A percentile compares a stretch with the other conserved stretches of the same genome.
Evolutionary conservation across 1,284 basidiomycete genomes (phyloP).

Genomic region (Tilletia setariae): DNA sequence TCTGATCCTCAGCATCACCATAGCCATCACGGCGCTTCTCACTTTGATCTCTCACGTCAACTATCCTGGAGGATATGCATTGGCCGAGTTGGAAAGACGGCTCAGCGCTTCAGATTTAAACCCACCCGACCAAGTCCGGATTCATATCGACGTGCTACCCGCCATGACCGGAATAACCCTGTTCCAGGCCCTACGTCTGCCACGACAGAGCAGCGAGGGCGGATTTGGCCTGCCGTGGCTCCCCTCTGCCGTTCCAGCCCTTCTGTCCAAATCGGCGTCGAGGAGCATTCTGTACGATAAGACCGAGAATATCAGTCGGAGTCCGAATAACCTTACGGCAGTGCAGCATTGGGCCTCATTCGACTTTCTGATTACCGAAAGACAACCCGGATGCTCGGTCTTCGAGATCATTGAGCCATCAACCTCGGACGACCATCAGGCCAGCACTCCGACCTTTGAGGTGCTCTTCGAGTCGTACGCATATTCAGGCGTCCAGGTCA

Average conservation of each 20-base stretch:
- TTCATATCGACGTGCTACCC: conserved; percentile 74
- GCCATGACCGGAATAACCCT: conserved; percentile 87
- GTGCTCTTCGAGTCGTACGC: background rate
- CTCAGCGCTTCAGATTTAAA: background rate
- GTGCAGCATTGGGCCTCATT: background rate
- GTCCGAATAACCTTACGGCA: background rate
- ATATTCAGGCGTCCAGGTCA: background rate
- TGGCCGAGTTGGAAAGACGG: conserved; percentile 64
- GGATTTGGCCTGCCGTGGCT: conserved; percentile 15
- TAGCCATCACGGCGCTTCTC: conserved; percentile 41
- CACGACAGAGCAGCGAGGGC: conserved; percentile 17
- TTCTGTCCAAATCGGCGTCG: background rate
- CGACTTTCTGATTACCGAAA: conserved; percentile 2
- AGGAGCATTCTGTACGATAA: conserved; percentile 42
- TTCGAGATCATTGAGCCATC: background rate
- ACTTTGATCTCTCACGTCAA: conserved; percentile 69
- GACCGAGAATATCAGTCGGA: conserved; percentile 30
- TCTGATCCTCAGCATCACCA: conserved; percentile 20
- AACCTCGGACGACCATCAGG: too few relatives aligned
- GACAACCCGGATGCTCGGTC: background rate
- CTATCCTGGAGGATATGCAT: conserved; percentile 83
- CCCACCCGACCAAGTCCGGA: background rate
- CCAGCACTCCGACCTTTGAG: background rate
- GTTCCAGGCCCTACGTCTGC: conserved; percentile 69
- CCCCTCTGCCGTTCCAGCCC: conserved; percentile 11